These are phyloP conservation scores for Rusavskia elegans DNA, from an alignment of 495 filamentous ascomycete genomes.

Conservation along the genomic window DNA sequence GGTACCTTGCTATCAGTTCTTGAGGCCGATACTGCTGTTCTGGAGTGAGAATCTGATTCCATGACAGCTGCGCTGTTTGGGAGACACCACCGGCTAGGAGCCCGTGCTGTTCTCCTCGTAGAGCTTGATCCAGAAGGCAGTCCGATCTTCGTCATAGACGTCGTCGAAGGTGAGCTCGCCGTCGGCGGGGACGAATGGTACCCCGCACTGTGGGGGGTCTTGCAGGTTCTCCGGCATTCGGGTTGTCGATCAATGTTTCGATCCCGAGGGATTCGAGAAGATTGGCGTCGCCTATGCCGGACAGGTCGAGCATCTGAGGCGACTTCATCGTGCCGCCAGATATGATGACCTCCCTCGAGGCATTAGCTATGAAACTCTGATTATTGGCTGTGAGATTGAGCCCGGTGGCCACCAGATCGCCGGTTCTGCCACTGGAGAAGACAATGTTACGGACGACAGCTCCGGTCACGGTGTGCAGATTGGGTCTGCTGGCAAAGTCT, in stretches of 20 bases:
- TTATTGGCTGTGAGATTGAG: conserved; percentile 1
- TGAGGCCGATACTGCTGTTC: background rate
- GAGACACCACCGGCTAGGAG: conserved; percentile 4
- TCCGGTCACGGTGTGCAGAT: conserved; percentile 27
- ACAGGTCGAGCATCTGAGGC: conserved; percentile 47
- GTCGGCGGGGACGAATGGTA: conserved; percentile 4
- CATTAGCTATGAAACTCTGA: conserved; percentile 17
- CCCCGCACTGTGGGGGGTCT: conserved; percentile 22
- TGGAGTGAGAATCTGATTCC: conserved; percentile 1
- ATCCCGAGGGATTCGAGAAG: conserved; percentile 31
- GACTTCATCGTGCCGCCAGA: conserved; percentile 45
- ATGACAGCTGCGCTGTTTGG: conserved; percentile 10
- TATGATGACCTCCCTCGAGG: conserved; percentile 46
- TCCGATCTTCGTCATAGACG: background rate
- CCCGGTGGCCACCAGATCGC: conserved; percentile 3
- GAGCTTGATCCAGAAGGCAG: background rate
- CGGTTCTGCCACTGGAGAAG: conserved; percentile 16
- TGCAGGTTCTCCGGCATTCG: conserved; percentile 34
- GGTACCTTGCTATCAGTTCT: conserved; percentile 2
- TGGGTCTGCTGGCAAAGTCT: background rate
- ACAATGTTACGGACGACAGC: conserved; percentile 29
- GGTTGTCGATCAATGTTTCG: conserved; percentile 22
- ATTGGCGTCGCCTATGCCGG: conserved; percentile 37
- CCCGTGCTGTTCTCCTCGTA: conserved; percentile 4
- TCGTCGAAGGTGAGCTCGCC: conserved; percentile 5